phyloP scores from a whole-genome alignment of 2,329 filamentous ascomycete genomes.

The Paecilomyces fulvus region DNA sequence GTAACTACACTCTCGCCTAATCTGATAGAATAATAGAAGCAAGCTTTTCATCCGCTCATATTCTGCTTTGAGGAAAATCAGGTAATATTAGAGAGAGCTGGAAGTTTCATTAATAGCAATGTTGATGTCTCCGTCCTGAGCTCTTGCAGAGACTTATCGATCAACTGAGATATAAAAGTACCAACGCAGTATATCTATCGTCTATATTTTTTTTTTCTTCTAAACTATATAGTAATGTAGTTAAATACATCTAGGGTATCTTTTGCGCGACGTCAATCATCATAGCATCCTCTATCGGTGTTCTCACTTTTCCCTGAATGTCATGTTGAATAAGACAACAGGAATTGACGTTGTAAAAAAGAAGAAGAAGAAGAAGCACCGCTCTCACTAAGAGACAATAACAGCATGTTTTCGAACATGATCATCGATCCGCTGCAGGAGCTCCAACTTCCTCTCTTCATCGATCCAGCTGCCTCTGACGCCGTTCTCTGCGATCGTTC shows the following conservation, averaged over 20 bases:
- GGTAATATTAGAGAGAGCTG: too few relatives aligned
- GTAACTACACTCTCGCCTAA: too few relatives aligned
- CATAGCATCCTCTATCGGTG: background rate
- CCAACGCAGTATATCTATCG: background rate
- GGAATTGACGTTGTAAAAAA: background rate
- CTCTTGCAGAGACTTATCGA: too few relatives aligned
- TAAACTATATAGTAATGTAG: background rate
- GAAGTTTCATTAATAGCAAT: too few relatives aligned
- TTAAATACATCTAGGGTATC: background rate
- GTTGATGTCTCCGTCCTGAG: too few relatives aligned
- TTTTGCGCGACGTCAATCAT: background rate
- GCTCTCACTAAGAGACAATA: background rate
- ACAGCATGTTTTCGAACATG: constrained; percentile 21
- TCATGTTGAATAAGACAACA: background rate
- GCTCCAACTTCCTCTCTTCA: constrained; percentile 51
- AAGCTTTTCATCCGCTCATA: too few relatives aligned
- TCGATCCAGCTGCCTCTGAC: constrained; percentile 64
- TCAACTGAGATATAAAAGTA: too few relatives aligned
- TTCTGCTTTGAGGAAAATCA: too few relatives aligned
- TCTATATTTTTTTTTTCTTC: background rate
- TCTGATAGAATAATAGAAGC: too few relatives aligned
- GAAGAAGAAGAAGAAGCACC: background rate
- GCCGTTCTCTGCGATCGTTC: constrained; percentile 50
- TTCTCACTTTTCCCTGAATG: background rate
- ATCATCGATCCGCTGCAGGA: constrained; percentile 36